Base-by-base conservation (phyloP, 2,329 filamentous ascomycete genomes). In the Cladosporium phlei region DNA sequence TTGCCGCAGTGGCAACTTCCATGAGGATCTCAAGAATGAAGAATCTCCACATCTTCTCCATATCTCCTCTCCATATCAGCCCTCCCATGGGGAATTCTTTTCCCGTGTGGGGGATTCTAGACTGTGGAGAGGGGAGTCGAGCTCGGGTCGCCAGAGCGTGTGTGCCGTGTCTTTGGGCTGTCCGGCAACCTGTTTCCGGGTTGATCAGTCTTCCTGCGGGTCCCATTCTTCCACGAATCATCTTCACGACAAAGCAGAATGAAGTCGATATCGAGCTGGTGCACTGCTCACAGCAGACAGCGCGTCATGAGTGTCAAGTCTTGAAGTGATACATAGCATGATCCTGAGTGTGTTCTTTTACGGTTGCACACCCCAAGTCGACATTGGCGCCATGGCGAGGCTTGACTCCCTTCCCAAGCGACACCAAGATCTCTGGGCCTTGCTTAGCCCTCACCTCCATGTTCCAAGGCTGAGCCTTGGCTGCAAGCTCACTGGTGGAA, bases 401-500 rank as follows among this genome's bases (percentile, higher is more conserved):
- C 38, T 42, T 42, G 38, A 42, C 38, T 42, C 27, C 7, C 11
- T 10, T 6, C 28, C 37, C 24, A 28, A 28, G 25, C 28, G 8
- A 21, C 29, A 40, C 24, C 9, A 30, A 40, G 38, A 24, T 40
- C 12, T 29, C 14, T 14, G 2, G 21, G 12, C 10, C 38, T 27
- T 14, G 37, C 37, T 42, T 32, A 20, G 38, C 28, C 19, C 33
- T 33, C 2, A 16, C 8, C 16, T 6, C 14, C 29, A 42, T 10
- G 20, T 17, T 32, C 29, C 24, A 32, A 21, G 38, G 38, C 38
- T 42, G 19, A 33, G 22, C 7, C 27, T 42, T 19, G 14, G 38
- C 38, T 42, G 38, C 38, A 32, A 42, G 38, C 38, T 42, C 38
- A 32, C 38, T 42, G 38, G 38, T 42, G 38, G 38, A 42, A 42